phyloP scores from a whole-genome alignment of 805 yeast genomes.

The Starmerella bacillaris region DNA sequence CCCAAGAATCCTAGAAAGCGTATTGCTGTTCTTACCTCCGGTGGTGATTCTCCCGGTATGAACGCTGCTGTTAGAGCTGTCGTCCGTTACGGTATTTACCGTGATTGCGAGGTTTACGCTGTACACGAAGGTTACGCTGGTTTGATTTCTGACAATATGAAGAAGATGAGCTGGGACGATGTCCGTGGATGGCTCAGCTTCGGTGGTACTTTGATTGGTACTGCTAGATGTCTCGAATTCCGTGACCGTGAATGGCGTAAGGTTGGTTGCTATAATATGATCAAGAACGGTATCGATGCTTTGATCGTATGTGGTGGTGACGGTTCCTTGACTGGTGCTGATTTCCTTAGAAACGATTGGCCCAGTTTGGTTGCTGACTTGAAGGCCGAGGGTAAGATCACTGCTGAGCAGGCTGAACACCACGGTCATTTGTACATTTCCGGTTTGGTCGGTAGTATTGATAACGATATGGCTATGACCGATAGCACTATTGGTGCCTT shows the following conservation, averaged over 20 bases:
- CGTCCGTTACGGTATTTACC: constrained; percentile 74
- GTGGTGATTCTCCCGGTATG: constrained; percentile 99
- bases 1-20: constrained; percentile 25
- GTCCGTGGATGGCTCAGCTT: constrained; percentile 83
- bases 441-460: constrained; percentile 92
- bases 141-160: constrained; percentile 49
- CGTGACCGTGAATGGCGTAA: constrained; percentile 72
- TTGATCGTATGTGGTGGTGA: constrained; percentile 96
- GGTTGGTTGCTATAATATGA: constrained; percentile 66
- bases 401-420: constrained; percentile 39
- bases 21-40: constrained; percentile 93
- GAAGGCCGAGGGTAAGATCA: constrained; percentile 34
- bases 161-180: constrained; percentile 76
- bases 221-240: constrained; percentile 81
- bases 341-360: constrained; percentile 86
- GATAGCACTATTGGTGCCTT: constrained; percentile 95
- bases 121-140: constrained; percentile 93
- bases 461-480: constrained; percentile 93
- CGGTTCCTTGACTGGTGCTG: constrained; percentile 96
- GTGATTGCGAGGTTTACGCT: constrained; percentile 80
- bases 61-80: constrained; percentile 91
- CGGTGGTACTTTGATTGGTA: constrained; percentile 94
- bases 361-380: constrained; percentile 69
- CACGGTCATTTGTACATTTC: constrained; percentile 66
- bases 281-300: constrained; percentile 80